Evolutionary conservation across 2,329 filamentous ascomycete genomes (phyloP).

Genomic region (Dissoconium aciculare): DNA sequence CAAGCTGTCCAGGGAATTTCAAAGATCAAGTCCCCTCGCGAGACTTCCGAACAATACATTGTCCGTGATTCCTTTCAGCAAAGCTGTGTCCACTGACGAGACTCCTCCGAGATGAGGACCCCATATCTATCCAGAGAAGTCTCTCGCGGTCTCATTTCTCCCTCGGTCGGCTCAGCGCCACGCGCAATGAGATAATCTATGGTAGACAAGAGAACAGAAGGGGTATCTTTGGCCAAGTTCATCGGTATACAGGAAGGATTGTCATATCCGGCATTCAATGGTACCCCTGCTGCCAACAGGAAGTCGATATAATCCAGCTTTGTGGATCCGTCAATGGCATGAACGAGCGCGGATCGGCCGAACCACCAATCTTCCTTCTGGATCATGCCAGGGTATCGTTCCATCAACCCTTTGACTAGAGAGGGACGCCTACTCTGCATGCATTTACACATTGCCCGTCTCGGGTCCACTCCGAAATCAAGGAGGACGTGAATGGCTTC

Average conservation of each 20-base stretch:
- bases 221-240: background rate
- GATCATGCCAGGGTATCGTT: background rate
- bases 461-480: conserved; percentile 2
- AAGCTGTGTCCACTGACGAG: background rate
- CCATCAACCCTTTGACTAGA: background rate
- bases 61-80: no score
- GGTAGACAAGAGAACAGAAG: background rate
- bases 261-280: background rate
- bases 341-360: background rate
- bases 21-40: no score
- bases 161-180: background rate
- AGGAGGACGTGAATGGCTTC: conserved; percentile 2
- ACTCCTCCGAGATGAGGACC: background rate
- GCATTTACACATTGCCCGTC: background rate
- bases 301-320: background rate
- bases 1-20: no score
- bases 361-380: background rate
- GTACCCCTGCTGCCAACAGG: background rate
- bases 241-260: background rate
- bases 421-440: background rate
- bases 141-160: background rate
- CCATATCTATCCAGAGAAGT: background rate
- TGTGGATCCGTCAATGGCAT: background rate
- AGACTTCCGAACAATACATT: no score
- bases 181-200: background rate